phyloP scores from a whole-genome alignment of 2,329 filamentous ascomycete species.

The Paecilomyces dactylethromorphus region DNA sequence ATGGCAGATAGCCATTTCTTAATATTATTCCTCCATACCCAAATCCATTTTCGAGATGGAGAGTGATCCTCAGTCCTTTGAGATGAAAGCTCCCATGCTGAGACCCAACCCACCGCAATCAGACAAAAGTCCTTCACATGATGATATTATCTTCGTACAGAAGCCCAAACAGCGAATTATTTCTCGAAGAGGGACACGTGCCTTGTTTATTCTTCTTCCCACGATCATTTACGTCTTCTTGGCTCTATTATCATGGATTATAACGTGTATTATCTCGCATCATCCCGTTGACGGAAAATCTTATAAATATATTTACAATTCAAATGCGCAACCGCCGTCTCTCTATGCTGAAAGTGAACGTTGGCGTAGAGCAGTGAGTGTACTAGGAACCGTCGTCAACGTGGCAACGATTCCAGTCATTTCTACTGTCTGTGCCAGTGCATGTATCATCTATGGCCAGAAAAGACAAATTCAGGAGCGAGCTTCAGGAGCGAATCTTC shows the following conservation, averaged over 20 bases:
- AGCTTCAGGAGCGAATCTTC: conserved; percentile 2
- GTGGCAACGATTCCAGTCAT: conserved; percentile 15
- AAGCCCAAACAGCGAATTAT: too few relatives aligned
- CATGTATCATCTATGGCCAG: conserved; percentile 16
- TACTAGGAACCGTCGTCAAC: conserved; percentile 12
- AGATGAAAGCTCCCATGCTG: too few relatives aligned
- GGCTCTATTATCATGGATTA: conserved; percentile 1
- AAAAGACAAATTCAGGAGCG: too few relatives aligned
- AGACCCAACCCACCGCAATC: too few relatives aligned
- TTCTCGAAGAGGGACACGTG: too few relatives aligned
- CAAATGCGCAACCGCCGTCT: neutral
- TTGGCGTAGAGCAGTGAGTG: conserved; percentile 10
- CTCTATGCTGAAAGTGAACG: conserved; percentile 6
- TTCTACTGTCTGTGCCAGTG: conserved; percentile 16
- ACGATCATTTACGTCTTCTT: neutral
- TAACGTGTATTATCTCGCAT: conserved; percentile 1
- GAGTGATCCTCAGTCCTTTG: too few relatives aligned
- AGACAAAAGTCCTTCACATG: too few relatives aligned
- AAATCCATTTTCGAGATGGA: too few relatives aligned
- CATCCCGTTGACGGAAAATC: conserved; percentile 1
- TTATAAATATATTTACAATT: conserved; percentile 7
- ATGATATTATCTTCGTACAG: too few relatives aligned
- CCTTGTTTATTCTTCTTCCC: too few relatives aligned
- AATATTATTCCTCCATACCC: too few relatives aligned
- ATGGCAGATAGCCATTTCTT: too few relatives aligned